These are phyloP conservation scores for Penicillium manginii DNA, from an alignment of 495 filamentous ascomycete genomes.

Conservation along the genomic window DNA sequence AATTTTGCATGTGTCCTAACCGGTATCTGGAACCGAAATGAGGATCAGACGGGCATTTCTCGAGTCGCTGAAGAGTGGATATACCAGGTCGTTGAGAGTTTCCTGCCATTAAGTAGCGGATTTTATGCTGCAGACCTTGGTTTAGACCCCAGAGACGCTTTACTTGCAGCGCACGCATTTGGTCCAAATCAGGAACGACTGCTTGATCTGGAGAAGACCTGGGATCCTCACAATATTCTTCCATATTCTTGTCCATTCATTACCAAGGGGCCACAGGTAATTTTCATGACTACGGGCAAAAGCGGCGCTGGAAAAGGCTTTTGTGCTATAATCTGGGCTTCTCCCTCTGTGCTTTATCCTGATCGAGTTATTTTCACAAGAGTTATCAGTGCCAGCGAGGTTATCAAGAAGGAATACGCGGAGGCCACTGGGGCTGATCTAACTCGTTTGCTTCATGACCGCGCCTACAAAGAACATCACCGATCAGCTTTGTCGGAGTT, in stretches of 20 bases:
- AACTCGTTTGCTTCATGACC: slow-evolving; percentile 52
- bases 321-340: slow-evolving; percentile 59
- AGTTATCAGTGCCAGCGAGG: slow-evolving; percentile 62
- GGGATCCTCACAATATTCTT: slow-evolving; percentile 58
- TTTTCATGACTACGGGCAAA: slow-evolving; percentile 64
- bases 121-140: slow-evolving; percentile 65
- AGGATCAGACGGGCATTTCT: slow-evolving; percentile 54
- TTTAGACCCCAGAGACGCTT: slow-evolving; percentile 61
- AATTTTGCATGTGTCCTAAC: slow-evolving; percentile 66
- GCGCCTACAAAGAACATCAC: slow-evolving; percentile 66
- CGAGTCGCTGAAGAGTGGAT: slow-evolving; percentile 56
- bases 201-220: slow-evolving; percentile 53
- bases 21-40: slow-evolving; percentile 61
- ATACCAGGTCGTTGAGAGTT: slow-evolving; percentile 50
- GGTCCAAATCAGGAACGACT: slow-evolving; percentile 58
- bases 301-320: slow-evolving; percentile 64
- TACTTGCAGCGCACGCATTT: slow-evolving; percentile 59
- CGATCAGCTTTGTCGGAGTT: slow-evolving; percentile 57
- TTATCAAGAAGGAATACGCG: slow-evolving; percentile 63
- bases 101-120: slow-evolving; percentile 57
- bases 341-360: slow-evolving; percentile 35
- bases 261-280: slow-evolving; percentile 49
- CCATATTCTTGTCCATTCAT: slow-evolving; percentile 58
- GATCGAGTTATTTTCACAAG: slow-evolving; percentile 44
- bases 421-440: slow-evolving; percentile 53